Evolutionary conservation across 2,329 filamentous ascomycete species (phyloP).

Genomic region (Lomentospora prolificans): DNA sequence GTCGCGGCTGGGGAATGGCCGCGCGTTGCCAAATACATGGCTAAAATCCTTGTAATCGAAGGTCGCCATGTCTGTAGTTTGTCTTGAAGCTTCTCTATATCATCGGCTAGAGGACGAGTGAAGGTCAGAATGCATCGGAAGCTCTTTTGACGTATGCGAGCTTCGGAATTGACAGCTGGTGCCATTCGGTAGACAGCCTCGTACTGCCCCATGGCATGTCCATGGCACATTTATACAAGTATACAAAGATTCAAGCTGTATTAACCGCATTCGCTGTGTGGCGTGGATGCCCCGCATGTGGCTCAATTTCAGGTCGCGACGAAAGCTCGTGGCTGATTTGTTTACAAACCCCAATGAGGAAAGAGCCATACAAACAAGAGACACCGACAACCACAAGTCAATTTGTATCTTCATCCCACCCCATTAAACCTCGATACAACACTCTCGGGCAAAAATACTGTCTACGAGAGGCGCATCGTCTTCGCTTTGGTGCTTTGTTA

Average conservation of each 20-base stretch:
- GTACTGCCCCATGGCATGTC: too few relatives aligned
- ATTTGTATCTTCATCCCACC: background rate
- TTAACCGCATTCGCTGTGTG: too few relatives aligned
- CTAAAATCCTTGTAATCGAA: slow-evolving; percentile 59
- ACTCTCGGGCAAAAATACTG: background rate
- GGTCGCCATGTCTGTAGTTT: slow-evolving; percentile 29
- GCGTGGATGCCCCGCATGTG: slow-evolving; percentile 1
- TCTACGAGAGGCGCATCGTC: background rate
- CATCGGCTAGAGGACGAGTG: background rate
- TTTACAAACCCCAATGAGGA: slow-evolving; percentile 30
- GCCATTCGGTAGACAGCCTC: background rate
- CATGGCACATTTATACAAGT: too few relatives aligned
- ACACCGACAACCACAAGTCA: slow-evolving; percentile 1
- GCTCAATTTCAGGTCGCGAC: background rate
- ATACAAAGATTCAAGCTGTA: too few relatives aligned
- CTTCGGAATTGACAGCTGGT: background rate
- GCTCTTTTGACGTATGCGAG: background rate
- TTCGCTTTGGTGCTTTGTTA: background rate
- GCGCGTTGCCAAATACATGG: slow-evolving; percentile 53
- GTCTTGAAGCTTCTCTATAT: background rate
- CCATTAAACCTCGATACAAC: background rate
- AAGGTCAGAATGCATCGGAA: background rate
- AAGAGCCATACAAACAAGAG: slow-evolving; percentile 10
- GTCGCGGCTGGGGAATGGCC: slow-evolving; percentile 48
- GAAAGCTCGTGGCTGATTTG: slow-evolving; percentile 17